Evolutionary conservation across 306 rosid species (phyloP).

Genomic region (Benincasa hispida): DNA sequence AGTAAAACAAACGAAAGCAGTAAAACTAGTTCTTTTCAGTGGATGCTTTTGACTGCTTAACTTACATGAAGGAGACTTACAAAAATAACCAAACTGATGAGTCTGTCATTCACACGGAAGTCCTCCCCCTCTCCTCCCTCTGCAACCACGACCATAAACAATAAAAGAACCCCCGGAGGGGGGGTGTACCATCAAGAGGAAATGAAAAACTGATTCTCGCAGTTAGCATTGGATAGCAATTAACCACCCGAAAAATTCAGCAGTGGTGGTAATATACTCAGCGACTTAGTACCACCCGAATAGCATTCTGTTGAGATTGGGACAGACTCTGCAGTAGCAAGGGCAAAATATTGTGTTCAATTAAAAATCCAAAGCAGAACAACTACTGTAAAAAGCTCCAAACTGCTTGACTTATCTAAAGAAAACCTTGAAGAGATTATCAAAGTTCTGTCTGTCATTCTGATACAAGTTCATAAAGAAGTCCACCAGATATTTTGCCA

Average conservation of each 20-base stretch:
- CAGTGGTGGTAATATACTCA: slow-evolving; percentile 13
- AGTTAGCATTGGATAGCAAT: too few relatives aligned
- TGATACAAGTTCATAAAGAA: slow-evolving; percentile 48
- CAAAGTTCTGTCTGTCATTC: slow-evolving; percentile 45
- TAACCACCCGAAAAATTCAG: not conserved
- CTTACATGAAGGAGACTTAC: slow-evolving; percentile 28
- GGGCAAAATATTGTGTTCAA: not conserved
- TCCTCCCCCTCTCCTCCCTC: not conserved
- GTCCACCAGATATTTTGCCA: slow-evolving; percentile 53
- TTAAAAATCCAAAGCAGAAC: not conserved
- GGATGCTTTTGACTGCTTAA: not conserved
- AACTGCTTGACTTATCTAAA: not conserved
- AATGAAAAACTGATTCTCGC: not conserved
- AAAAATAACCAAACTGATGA: slow-evolving; percentile 39
- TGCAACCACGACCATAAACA: not conserved
- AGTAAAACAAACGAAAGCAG: not conserved
- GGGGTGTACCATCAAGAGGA: not conserved
- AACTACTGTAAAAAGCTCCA: not conserved
- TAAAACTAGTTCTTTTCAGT: not conserved
- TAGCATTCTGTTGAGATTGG: slow-evolving; percentile 47
- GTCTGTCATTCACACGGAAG: slow-evolving; percentile 27
- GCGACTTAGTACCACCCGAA: slow-evolving; percentile 36
- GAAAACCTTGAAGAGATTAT: slow-evolving; percentile 56
- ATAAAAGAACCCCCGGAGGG: not conserved
- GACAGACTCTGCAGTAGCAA: slow-evolving; percentile 54